Evolutionary conservation across 495 filamentous ascomycete genomes (phyloP).

Genomic region (Aspergillus homomorphus): DNA sequence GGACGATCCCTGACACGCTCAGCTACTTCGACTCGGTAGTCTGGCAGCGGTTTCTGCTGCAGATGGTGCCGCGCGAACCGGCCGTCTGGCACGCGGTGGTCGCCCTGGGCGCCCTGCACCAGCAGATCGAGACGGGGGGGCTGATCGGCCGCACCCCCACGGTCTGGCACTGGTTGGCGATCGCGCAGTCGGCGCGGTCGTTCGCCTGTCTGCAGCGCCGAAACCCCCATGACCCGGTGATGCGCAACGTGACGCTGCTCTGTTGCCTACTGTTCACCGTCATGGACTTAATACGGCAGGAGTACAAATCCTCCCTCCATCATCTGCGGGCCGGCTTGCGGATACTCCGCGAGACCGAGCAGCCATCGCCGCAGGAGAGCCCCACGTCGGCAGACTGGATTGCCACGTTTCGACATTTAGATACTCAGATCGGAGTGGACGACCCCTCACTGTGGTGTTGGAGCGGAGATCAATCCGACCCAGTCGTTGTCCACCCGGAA

Average conservation of each 20-base stretch:
- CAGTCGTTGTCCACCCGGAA: no score
- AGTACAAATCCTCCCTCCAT: neutral
- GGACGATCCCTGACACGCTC: neutral
- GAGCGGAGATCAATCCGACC: neutral
- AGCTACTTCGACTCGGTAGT: neutral
- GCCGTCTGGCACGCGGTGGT: neutral
- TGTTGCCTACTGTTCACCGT: conserved; percentile 9
- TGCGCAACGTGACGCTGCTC: neutral
- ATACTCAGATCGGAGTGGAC: conserved; percentile 1
- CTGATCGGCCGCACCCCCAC: neutral
- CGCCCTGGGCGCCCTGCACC: neutral
- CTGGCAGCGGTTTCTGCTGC: neutral
- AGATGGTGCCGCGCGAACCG: neutral
- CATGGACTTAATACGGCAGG: neutral
- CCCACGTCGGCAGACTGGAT: neutral
- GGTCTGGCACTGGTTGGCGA: neutral
- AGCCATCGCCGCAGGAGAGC: neutral
- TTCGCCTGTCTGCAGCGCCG: neutral
- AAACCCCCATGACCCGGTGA: neutral
- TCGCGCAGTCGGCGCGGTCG: neutral
- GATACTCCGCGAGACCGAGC: conserved; percentile 1
- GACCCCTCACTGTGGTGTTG: neutral
- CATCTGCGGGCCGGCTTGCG: conserved; percentile 5
- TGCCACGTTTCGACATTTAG: conserved; percentile 7
- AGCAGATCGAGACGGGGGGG: neutral